Evolutionary conservation across 1,284 basidiomycete species (phyloP).

Genomic region (Trichosporon inkin): DNA sequence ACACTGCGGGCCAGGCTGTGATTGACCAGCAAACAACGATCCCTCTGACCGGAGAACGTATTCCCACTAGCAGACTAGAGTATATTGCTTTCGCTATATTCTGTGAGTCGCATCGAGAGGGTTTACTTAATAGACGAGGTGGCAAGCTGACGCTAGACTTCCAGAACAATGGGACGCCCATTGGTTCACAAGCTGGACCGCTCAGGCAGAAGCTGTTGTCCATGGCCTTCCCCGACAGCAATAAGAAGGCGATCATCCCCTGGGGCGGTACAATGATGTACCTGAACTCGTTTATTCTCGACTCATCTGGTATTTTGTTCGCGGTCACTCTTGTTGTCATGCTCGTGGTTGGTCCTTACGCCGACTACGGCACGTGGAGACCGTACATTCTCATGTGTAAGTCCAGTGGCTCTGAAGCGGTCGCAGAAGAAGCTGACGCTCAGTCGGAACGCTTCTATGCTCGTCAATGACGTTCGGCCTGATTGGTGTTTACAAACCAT

Average conservation of each 20-base stretch:
- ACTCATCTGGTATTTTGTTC: slow-evolving; percentile 25
- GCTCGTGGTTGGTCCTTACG: slow-evolving; percentile 20
- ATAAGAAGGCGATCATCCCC: slow-evolving; percentile 11
- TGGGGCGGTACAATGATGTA: slow-evolving; percentile 11
- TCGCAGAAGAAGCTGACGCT: not conserved
- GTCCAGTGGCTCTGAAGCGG: not conserved
- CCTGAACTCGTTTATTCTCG: slow-evolving; percentile 23
- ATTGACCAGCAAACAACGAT: slow-evolving; percentile 17
- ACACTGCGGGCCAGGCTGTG: slow-evolving; percentile 15
- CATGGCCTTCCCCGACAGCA: slow-evolving; percentile 6
- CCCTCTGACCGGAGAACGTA: slow-evolving; percentile 19
- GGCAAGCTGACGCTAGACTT: slow-evolving; percentile 1
- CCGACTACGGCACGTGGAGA: slow-evolving; percentile 26
- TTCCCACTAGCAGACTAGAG: slow-evolving; percentile 16
- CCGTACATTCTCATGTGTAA: slow-evolving; percentile 24
- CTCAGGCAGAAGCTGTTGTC: slow-evolving; percentile 9
- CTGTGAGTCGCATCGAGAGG: slow-evolving; percentile 7
- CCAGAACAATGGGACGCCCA: slow-evolving; percentile 11
- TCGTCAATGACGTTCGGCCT: slow-evolving; percentile 12
- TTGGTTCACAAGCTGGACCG: slow-evolving; percentile 6
- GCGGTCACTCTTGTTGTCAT: slow-evolving; percentile 21
- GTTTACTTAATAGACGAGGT: too few species aligned
- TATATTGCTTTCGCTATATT: slow-evolving; percentile 18
- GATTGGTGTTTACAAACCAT: slow-evolving; percentile 13
- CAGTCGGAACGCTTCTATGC: not conserved